These are phyloP conservation scores for Persicaria tinctoria DNA, from an alignment of 148 eudicot genomes.

Conservation along the genomic window DNA sequence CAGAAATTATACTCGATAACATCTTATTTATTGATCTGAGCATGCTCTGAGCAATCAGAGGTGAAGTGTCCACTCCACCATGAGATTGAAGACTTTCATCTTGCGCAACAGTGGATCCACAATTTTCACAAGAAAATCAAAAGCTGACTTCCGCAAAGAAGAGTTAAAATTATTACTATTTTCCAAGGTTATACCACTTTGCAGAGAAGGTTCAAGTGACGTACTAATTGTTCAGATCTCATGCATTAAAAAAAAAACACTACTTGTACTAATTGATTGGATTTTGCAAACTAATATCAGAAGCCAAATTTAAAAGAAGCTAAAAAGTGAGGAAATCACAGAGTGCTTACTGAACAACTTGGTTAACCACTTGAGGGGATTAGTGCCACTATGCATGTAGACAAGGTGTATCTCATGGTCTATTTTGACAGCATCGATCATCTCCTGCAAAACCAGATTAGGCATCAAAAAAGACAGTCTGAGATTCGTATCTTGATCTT, in stretches of 20 bases:
- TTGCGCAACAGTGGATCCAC: slow-evolving; percentile 60
- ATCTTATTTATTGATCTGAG: slow-evolving; percentile 52
- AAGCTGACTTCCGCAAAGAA: slow-evolving; percentile 46
- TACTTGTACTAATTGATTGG: no score
- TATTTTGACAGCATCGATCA: slow-evolving; percentile 49
- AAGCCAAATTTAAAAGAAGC: no score
- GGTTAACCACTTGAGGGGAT: slow-evolving; percentile 73
- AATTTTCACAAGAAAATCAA: slow-evolving; percentile 70
- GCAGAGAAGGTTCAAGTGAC: slow-evolving; percentile 17
- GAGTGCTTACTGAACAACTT: slow-evolving; percentile 69
- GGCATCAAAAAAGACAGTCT: slow-evolving; percentile 28
- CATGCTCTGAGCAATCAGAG: slow-evolving; percentile 27
- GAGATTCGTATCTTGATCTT: slow-evolving; percentile 17
- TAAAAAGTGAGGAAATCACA: not conserved
- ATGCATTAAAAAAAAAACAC: not conserved
- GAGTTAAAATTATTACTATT: slow-evolving; percentile 28
- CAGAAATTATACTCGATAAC: slow-evolving; percentile 38
- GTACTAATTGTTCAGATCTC: not conserved
- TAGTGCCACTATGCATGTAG: slow-evolving; percentile 81
- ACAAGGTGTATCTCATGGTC: slow-evolving; percentile 68
- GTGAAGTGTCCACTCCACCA: slow-evolving; percentile 27
- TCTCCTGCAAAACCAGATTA: slow-evolving; percentile 64
- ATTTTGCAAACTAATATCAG: not conserved
- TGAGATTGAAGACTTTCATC: slow-evolving; percentile 32
- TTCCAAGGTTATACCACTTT: slow-evolving; percentile 16